A percentile compares a stretch with the other conserved stretches of the same genome.
phyloP scores from a whole-genome alignment of 2,329 filamentous ascomycete species.

The Arthrobotrys musiformis region DNA sequence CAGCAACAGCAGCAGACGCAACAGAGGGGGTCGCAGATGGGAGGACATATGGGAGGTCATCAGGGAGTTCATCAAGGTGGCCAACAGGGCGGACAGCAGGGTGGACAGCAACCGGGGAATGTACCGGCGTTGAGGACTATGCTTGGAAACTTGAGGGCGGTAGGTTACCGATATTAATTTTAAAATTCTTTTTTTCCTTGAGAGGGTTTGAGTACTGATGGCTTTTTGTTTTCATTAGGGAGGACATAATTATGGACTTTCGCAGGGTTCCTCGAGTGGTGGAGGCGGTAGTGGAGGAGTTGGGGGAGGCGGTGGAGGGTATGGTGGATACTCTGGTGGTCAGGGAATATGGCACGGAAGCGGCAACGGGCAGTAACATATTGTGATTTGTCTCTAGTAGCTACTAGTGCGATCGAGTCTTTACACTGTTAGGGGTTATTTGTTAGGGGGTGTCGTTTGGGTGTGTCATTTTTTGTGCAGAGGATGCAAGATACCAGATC shows the following conservation, averaged over 20 bases:
- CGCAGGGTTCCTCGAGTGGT: conserved; percentile 25
- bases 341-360: conserved; percentile 54
- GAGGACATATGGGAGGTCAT: conserved; percentile 8
- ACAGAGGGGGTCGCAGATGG: neutral
- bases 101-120: neutral
- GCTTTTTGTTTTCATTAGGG: conserved; percentile 17
- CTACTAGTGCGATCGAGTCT: no score
- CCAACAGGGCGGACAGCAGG: no score
- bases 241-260: conserved; percentile 53
- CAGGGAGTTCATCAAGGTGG: conserved; percentile 16
- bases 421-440: neutral
- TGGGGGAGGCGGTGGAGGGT: conserved; percentile 19
- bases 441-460: neutral
- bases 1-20: conserved; percentile 43
- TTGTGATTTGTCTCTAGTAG: neutral
- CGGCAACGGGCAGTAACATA: conserved; percentile 50
- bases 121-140: conserved; percentile 54
- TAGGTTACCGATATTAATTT: conserved; percentile 21
- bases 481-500: conserved; percentile 27
- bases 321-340: conserved; percentile 39
- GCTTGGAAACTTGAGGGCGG: conserved; percentile 57
- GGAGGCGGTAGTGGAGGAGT: no score
- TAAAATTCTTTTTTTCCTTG: neutral
- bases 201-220: neutral
- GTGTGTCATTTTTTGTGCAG: neutral